phyloP scores from a whole-genome alignment of 805 yeast genomes.

The Candida rishiriensis region DNA sequence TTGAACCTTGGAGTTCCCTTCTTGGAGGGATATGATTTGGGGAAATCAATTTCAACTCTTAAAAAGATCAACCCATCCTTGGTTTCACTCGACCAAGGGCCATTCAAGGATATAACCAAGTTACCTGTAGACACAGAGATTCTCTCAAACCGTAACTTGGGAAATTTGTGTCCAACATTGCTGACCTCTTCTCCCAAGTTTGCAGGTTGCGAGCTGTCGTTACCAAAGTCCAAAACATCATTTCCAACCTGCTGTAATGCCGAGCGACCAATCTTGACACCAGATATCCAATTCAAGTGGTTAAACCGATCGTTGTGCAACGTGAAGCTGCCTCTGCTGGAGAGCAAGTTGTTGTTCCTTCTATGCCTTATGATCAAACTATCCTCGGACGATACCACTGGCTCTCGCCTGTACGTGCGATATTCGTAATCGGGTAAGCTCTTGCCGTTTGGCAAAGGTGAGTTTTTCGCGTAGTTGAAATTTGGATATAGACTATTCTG shows the following conservation, averaged over 20 bases:
- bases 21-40: slow-evolving; percentile 63
- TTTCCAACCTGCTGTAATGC: slow-evolving; percentile 32
- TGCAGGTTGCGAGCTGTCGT: slow-evolving; percentile 36
- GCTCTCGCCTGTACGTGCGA: slow-evolving; percentile 49
- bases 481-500: slow-evolving; percentile 43
- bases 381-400: slow-evolving; percentile 25
- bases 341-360: slow-evolving; percentile 14
- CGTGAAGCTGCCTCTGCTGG: slow-evolving; percentile 29
- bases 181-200: slow-evolving; percentile 92
- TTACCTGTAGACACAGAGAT: slow-evolving; percentile 86
- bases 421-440: slow-evolving; percentile 34
- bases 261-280: slow-evolving; percentile 69
- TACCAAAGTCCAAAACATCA: slow-evolving; percentile 32
- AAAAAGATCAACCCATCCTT: slow-evolving; percentile 55
- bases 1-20: slow-evolving; percentile 46
- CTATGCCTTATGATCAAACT: slow-evolving; percentile 19
- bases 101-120: slow-evolving; percentile 70
- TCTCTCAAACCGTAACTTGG: slow-evolving; percentile 78
- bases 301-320: slow-evolving; percentile 40
- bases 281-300: slow-evolving; percentile 89
- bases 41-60: slow-evolving; percentile 66
- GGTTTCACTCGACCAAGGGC: slow-evolving; percentile 58
- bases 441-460: slow-evolving; percentile 28
- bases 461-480: slow-evolving; percentile 38
- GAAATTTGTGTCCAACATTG: slow-evolving; percentile 81